Conservation (phyloP, 768 basidiomycete species). For the Lactarius quietus region DNA sequence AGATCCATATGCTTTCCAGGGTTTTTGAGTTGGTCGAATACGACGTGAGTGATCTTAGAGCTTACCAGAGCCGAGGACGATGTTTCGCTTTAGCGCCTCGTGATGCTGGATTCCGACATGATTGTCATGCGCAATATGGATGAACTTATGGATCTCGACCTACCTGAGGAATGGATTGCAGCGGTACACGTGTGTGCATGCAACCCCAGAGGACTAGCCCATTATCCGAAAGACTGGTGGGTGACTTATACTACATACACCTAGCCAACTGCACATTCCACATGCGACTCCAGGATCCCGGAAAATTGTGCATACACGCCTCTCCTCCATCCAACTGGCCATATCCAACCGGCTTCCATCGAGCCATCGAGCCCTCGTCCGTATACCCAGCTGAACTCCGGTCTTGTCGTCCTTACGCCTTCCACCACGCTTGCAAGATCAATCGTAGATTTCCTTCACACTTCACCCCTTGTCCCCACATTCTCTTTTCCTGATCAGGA, state of each 20-base stretch:
- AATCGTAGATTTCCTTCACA: constrained; percentile 56
- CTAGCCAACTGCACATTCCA: not conserved
- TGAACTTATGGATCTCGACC: constrained; percentile 50
- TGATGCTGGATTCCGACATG: constrained; percentile 89
- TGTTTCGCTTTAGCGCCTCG: constrained; percentile 51
- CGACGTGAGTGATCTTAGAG: constrained; percentile 43
- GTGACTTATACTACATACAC: constrained; percentile 28
- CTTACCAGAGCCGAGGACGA: constrained; percentile 7
- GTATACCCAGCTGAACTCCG: constrained; percentile 83
- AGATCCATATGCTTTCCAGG: constrained; percentile 29
- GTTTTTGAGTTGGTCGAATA: constrained; percentile 67
- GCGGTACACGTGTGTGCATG: constrained; percentile 91
- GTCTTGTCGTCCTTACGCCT: constrained; percentile 81
- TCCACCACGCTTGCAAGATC: constrained; percentile 50
- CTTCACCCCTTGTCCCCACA: constrained; percentile 48
- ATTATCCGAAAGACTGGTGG: constrained; percentile 90
- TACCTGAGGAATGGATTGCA: constrained; percentile 73
- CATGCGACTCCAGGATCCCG: constrained; percentile 62
- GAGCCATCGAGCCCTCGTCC: constrained; percentile 57
- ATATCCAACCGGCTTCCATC: constrained; percentile 43
- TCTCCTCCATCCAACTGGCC: constrained; percentile 43
- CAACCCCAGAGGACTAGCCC: constrained; percentile 78
- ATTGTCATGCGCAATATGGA: constrained; percentile 81
- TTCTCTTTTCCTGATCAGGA: constrained; percentile 93
- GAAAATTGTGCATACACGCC: constrained; percentile 82